Percentiles rank a stretch among this genome's conserved stretches.
Evolutionary conservation across 2,329 filamentous ascomycete genomes (phyloP).

Genomic region (Aspergillus jensenii): DNA sequence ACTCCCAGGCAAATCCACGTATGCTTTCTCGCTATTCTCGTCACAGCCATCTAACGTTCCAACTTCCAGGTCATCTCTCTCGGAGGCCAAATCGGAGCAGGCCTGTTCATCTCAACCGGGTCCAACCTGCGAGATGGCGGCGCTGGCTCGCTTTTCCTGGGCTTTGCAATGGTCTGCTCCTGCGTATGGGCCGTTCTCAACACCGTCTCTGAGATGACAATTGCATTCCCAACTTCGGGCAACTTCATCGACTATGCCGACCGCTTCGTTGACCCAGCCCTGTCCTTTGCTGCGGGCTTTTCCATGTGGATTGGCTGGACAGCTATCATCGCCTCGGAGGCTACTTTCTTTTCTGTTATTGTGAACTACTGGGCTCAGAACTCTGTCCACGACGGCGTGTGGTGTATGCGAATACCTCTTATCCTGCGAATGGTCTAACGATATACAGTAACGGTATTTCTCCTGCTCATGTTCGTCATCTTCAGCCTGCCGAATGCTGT

Average conservation of each 20-base stretch:
- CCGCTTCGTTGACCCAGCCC: conserved; percentile 12
- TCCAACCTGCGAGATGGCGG: conserved; percentile 31
- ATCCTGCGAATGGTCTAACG: neutral
- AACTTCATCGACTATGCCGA: conserved; percentile 11
- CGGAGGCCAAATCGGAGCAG: conserved; percentile 15
- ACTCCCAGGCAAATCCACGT: conserved; percentile 8
- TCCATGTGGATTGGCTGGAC: conserved; percentile 6
- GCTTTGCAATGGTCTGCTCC: conserved; percentile 29
- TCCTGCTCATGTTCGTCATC: conserved; percentile 1
- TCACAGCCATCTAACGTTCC: neutral
- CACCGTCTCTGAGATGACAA: conserved; percentile 37
- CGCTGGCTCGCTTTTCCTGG: conserved; percentile 33
- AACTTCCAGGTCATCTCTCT: conserved; percentile 2
- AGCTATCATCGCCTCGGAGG: conserved; percentile 4
- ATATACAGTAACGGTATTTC: conserved; percentile 2
- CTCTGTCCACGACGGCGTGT: neutral
- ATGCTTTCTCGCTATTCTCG: neutral
- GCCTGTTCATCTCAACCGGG: conserved; percentile 20
- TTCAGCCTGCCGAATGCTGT: neutral
- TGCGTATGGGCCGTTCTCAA: conserved; percentile 36
- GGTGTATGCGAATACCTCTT: neutral
- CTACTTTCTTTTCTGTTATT: neutral
- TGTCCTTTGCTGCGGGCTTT: conserved; percentile 7
- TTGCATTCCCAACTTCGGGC: conserved; percentile 25
- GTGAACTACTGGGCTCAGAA: conserved; percentile 4